Conservation (phyloP, 129 eudicot species). For the Ambrosia trifida region DNA sequence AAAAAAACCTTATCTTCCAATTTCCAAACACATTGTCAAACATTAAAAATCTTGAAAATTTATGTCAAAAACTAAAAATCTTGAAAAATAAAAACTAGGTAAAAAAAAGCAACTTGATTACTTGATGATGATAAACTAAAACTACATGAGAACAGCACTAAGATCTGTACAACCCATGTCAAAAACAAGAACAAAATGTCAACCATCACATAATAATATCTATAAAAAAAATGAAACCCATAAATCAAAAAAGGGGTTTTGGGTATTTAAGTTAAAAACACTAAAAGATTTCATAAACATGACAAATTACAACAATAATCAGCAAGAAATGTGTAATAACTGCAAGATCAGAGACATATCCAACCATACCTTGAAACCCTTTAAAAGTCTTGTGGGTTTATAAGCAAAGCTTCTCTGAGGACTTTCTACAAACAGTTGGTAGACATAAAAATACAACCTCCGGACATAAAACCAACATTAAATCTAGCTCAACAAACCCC, state of each 20-base stretch:
- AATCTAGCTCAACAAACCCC: constrained; percentile 55
- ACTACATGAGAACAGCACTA: constrained; percentile 23
- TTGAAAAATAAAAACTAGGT: neutral
- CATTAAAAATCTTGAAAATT: neutral
- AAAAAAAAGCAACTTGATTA: constrained; percentile 37
- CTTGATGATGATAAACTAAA: constrained; percentile 29
- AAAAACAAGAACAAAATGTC: constrained; percentile 24
- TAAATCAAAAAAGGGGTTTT: constrained; percentile 10
- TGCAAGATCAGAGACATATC: constrained; percentile 43
- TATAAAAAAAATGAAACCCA: constrained; percentile 16
- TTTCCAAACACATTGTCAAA: constrained; percentile 2
- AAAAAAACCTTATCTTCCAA: neutral
- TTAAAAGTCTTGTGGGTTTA: neutral
- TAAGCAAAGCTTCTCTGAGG: constrained; percentile 18
- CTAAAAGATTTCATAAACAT: neutral
- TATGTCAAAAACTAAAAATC: neutral
- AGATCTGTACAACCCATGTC: constrained; percentile 40
- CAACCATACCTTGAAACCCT: constrained; percentile 30
- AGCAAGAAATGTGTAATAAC: neutral
- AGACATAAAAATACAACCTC: constrained; percentile 27
- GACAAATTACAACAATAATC: neutral
- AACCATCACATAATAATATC: constrained; percentile 13
- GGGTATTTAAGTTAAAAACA: neutral
- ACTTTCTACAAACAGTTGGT: constrained; percentile 33
- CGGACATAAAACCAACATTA: constrained; percentile 48